Evolutionary conservation across 2,329 filamentous ascomycete species (phyloP), one percentile per base, ranked within the genome.

Genomic region (Penicillium sp.): DNA sequence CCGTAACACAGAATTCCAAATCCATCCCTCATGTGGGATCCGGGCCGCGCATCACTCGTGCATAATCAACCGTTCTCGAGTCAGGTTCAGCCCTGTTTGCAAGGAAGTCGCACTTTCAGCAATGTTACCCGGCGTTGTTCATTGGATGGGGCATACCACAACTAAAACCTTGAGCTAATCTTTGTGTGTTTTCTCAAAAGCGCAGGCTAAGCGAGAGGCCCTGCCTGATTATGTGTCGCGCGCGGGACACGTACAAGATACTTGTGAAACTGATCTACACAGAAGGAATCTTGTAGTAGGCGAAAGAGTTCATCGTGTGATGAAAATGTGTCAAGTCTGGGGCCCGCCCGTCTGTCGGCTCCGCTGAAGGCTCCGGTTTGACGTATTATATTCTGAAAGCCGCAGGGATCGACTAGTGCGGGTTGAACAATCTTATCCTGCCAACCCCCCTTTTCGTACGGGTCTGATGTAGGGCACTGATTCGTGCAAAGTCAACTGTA

Each of bases 371-470:
- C n/a, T n/a, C n/a, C n/a, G 46, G 45, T 46, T 55, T 61, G 58
- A 58, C 55, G 52, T 61, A 60, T 54, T 41, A 19, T 38, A 41
- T 46, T 34, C 39, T 42, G 41, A 41, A 50, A 37, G 12, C 44
- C 53, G 54, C 50, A 55, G 41, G 25, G 53, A 61, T 61, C 57
- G 41, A 41, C 58, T 46, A 49, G 41, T 30, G n/a, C n/a, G 37
- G 40, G 41, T 48, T 18, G 41, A 27, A 35, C 31, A 50, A 49
- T 50, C 33, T 50, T 46, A 56, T 53, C 46, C 22, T 45, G 28
- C 28, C 37, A 52, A 34, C 22, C 29, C 53, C 50, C 49, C 39
- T 37, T 47, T 45, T 40, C 46, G 41, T 31, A 29, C 35, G 37
- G 29, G 41, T 41, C 49, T 28, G 31, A 39, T 14, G 35, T 46